Evolutionary conservation across 1,139 yeast genomes (phyloP).

Genomic region (Taiozyma sp.): DNA sequence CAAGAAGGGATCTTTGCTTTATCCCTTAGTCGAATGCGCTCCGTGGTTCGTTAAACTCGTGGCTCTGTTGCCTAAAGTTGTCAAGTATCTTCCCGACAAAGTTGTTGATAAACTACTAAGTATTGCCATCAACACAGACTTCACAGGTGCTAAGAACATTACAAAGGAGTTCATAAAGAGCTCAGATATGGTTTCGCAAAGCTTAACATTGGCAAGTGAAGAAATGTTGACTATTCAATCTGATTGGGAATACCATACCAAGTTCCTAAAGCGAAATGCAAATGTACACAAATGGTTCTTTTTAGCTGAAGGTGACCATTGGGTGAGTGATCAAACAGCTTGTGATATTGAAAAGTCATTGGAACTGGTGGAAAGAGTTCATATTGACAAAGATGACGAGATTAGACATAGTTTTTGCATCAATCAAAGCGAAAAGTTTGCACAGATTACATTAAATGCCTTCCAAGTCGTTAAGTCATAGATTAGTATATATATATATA

Average conservation of each 20-base stretch:
- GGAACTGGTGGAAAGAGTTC: conserved; percentile 27
- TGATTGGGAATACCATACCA: conserved; percentile 38
- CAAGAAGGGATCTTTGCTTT: conserved; percentile 40
- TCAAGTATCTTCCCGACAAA: conserved; percentile 7
- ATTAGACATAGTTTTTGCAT: conserved; percentile 56
- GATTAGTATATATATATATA: not conserved
- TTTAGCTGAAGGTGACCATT: conserved; percentile 53
- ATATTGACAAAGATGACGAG: conserved; percentile 30
- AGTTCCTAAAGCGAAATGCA: conserved; percentile 31
- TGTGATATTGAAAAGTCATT: conserved; percentile 35
- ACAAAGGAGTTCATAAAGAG: conserved; percentile 38
- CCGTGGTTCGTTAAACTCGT: conserved; percentile 25
- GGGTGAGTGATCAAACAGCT: conserved; percentile 51
- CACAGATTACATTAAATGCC: conserved; percentile 34
- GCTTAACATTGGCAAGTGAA: conserved; percentile 49
- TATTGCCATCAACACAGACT: conserved; percentile 27
- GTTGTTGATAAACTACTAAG: conserved; percentile 3
- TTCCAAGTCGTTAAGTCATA: not conserved
- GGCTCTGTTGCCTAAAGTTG: conserved; percentile 9
- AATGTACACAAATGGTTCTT: conserved; percentile 44
- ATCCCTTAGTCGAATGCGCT: conserved; percentile 27
- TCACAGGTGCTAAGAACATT: conserved; percentile 29
- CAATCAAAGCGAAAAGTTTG: conserved; percentile 45
- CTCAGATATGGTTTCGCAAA: conserved; percentile 41
- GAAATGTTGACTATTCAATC: conserved; percentile 46